A percentile compares a stretch with the other conserved stretches of the same genome.
Evolutionary conservation across 2,329 filamentous ascomycete species (phyloP).

Genomic region (Neonectria ditissima): DNA sequence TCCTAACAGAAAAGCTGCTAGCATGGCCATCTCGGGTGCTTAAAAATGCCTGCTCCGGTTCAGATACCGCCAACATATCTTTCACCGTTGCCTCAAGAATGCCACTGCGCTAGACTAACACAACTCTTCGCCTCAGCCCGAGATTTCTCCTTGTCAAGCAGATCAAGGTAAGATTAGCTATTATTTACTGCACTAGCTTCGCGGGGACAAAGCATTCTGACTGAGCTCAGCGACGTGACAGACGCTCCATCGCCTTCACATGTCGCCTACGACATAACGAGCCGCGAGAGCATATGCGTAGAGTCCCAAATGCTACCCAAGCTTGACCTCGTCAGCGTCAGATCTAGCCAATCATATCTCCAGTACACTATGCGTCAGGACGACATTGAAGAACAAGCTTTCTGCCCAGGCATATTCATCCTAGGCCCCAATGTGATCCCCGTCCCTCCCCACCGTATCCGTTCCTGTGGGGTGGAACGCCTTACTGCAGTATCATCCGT

Average conservation of each 20-base stretch:
- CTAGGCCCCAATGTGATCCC: background rate
- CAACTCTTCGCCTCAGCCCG: background rate
- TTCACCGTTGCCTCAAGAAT: background rate
- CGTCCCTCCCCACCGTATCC: background rate
- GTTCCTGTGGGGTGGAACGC: background rate
- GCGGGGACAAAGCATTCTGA: background rate
- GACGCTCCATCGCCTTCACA: background rate
- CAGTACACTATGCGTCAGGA: background rate
- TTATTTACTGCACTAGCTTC: background rate
- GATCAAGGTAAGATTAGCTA: background rate
- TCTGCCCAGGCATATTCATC: background rate
- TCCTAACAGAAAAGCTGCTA: background rate
- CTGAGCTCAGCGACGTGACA: background rate
- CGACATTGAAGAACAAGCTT: constrained; percentile 1
- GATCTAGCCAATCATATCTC: background rate
- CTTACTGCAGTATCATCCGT: constrained; percentile 4
- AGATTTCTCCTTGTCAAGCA: background rate
- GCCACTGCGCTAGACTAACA: background rate
- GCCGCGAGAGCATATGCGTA: background rate
- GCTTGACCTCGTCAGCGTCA: background rate
- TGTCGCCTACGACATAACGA: background rate
- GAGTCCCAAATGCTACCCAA: background rate
- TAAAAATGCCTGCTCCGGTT: background rate
- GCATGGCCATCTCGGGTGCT: constrained; percentile 14
- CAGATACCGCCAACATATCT: background rate